Evolutionary conservation across 2,329 filamentous ascomycete species (phyloP).

Genomic region (Tympanopsis confertula): DNA sequence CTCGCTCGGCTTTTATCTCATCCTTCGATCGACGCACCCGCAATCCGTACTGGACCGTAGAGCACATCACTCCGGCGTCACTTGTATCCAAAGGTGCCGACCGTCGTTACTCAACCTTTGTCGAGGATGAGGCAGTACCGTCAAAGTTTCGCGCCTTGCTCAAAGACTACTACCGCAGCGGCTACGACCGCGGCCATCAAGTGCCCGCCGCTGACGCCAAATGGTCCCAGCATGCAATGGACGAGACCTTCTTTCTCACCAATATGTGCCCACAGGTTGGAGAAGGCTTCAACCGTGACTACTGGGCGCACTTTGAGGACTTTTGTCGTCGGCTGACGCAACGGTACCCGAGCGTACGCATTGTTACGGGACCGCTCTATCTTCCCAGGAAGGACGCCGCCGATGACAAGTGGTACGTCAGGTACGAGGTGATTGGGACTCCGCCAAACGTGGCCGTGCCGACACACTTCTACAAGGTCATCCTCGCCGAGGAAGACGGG

Average conservation of each 20-base stretch:
- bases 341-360: constrained; percentile 73
- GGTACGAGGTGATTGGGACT: constrained; percentile 87
- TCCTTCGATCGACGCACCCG: constrained; percentile 81
- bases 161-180: constrained; percentile 86
- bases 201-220: constrained; percentile 92
- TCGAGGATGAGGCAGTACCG: constrained; percentile 71
- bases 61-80: constrained; percentile 89
- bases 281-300: constrained; percentile 96
- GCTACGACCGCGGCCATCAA: constrained; percentile 93
- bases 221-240: constrained; percentile 89
- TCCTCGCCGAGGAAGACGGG: constrained; percentile 75
- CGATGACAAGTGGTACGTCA: constrained; percentile 91
- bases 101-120: constrained; percentile 70
- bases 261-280: constrained; percentile 99
- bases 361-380: constrained; percentile 90
- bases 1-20: constrained; percentile 67
- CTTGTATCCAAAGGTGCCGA: constrained; percentile 66
- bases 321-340: constrained; percentile 78
- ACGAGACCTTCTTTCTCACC: constrained; percentile 81
- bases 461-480: constrained; percentile 98
- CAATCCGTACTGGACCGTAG: constrained; percentile 89
- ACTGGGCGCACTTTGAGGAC: constrained; percentile 98
- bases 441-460: constrained; percentile 92
- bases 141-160: constrained; percentile 79
- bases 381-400: constrained; percentile 68